phyloP scores from a whole-genome alignment of 2,329 filamentous ascomycete species.

The Fusarium sp. region DNA sequence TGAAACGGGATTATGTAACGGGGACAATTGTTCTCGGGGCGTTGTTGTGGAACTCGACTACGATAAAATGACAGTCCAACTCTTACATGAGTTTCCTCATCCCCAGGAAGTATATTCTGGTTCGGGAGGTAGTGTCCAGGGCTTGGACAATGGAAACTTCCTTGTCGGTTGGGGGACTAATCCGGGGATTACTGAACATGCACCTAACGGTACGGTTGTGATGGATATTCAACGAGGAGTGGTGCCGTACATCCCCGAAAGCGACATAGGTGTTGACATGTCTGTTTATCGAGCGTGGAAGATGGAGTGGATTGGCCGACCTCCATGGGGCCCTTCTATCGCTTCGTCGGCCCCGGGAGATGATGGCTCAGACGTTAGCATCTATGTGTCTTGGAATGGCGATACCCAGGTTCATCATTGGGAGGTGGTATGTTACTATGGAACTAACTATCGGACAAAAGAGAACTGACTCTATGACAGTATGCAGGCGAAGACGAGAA shows the following conservation, averaged over 20 bases:
- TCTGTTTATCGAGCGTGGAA: constrained; percentile 45
- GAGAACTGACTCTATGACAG: constrained; percentile 17
- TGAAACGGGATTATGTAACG: constrained; percentile 27
- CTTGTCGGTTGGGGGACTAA: constrained; percentile 69
- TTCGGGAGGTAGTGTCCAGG: constrained; percentile 63
- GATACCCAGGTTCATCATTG: constrained; percentile 42
- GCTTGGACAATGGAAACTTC: constrained; percentile 64
- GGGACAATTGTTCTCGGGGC: constrained; percentile 39
- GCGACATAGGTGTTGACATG: constrained; percentile 25
- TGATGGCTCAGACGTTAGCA: constrained; percentile 18
- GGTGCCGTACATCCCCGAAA: constrained; percentile 54
- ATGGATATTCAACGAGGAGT: constrained; percentile 56
- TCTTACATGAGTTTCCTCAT: constrained; percentile 62
- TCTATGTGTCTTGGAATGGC: constrained; percentile 47
- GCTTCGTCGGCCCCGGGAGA: constrained; percentile 25
- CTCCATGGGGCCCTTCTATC: constrained; percentile 44
- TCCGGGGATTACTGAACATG: constrained; percentile 61
- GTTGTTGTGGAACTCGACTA: constrained; percentile 58
- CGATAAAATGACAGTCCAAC: constrained; percentile 58
- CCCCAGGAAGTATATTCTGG: constrained; percentile 63
- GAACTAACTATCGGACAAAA: neutral
- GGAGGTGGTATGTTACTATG: constrained; percentile 37
- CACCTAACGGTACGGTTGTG: constrained; percentile 43
- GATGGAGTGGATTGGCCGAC: constrained; percentile 44
- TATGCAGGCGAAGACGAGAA: constrained; percentile 35